A percentile compares a stretch with the other conserved stretches of the same genome.
Evolutionary conservation across 1,284 basidiomycete species (phyloP).

Genomic region (Tilletia caries): DNA sequence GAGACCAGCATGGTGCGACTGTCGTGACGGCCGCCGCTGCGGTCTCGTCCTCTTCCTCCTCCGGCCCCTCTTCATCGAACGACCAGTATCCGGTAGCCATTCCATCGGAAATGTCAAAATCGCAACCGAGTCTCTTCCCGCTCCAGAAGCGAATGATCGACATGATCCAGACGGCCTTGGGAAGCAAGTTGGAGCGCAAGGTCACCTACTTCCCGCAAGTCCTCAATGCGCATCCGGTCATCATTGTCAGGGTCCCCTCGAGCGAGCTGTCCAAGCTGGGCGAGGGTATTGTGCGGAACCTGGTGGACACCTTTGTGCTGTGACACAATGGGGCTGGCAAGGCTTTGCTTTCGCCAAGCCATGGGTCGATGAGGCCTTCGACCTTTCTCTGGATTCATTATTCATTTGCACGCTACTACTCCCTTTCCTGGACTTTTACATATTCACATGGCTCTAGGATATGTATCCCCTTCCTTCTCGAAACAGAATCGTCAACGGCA

Average conservation of each 20-base stretch:
- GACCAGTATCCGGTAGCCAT: background rate
- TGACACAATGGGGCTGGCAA: background rate
- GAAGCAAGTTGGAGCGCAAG: background rate
- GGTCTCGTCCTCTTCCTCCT: background rate
- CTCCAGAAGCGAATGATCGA: background rate
- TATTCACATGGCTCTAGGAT: too few relatives aligned
- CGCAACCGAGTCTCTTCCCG: background rate
- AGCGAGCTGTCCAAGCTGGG: background rate
- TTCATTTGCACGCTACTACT: too few relatives aligned
- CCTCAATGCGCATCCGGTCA: slow-evolving; percentile 13
- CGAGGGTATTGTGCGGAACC: background rate
- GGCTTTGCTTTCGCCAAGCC: background rate
- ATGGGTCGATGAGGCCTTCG: too few relatives aligned
- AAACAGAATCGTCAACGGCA: too few relatives aligned
- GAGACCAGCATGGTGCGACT: background rate
- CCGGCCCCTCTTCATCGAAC: background rate
- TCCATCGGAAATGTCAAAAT: background rate
- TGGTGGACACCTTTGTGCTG: slow-evolving; percentile 6
- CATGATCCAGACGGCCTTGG: background rate
- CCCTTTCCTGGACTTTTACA: too few relatives aligned
- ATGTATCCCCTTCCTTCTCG: too few relatives aligned
- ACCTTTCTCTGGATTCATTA: too few relatives aligned
- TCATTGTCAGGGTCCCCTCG: slow-evolving; percentile 3
- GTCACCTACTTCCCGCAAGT: slow-evolving; percentile 3
- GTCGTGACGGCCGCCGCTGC: background rate